Percentiles rank a stretch among this genome's conserved stretches.
Evolutionary conservation across 2,329 filamentous ascomycete species (phyloP).

Genomic region (Lecanoromycetidae sp.): DNA sequence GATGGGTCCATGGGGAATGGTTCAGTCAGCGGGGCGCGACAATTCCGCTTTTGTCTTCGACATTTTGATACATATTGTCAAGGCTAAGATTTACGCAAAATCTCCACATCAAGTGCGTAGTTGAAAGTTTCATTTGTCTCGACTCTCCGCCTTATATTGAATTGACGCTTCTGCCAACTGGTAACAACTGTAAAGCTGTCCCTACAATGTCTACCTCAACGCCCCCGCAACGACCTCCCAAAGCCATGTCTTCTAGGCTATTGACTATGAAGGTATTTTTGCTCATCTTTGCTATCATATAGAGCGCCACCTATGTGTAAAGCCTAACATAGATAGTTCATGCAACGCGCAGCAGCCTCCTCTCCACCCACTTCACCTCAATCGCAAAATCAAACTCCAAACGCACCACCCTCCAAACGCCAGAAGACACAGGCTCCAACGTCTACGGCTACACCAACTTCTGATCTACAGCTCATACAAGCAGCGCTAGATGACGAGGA

Average conservation of each 20-base stretch:
- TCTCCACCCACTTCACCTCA: not conserved
- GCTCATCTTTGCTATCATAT: not conserved
- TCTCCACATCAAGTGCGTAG: no score
- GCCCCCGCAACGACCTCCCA: conserved; percentile 46
- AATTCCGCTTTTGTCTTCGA: no score
- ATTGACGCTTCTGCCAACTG: no score
- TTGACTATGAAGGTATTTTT: conserved; percentile 66
- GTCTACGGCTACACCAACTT: conserved; percentile 20
- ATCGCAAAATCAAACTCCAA: not conserved
- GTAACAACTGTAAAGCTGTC: not conserved
- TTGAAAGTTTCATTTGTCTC: not conserved
- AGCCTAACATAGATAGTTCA: conserved; percentile 46
- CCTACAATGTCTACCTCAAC: conserved; percentile 25
- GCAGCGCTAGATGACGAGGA: conserved; percentile 32
- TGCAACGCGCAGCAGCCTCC: conserved; percentile 70
- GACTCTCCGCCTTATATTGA: not conserved
- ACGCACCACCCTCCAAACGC: conserved; percentile 26
- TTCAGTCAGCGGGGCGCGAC: no score
- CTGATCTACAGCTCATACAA: conserved; percentile 30
- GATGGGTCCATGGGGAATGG: no score
- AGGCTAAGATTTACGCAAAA: no score
- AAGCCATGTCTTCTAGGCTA: conserved; percentile 73
- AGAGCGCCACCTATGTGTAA: conserved; percentile 8
- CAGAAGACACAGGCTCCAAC: conserved; percentile 25
- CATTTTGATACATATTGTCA: no score